Evolutionary conservation across 176 grass and related monocot species (phyloP).

Genomic region (Calamus simplicifolius): DNA sequence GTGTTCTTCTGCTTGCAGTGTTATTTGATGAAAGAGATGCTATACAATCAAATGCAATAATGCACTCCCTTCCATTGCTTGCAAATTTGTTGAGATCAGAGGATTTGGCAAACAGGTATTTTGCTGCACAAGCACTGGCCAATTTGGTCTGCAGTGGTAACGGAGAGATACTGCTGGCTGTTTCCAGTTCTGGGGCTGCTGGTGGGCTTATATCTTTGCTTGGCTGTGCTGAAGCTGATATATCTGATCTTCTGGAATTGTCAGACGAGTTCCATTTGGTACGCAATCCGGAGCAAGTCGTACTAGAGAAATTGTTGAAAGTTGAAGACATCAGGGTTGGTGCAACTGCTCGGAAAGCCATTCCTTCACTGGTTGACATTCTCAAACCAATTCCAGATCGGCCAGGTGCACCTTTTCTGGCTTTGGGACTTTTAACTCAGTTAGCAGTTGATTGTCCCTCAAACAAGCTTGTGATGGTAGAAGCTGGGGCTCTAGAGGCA

Average conservation of each 20-base stretch:
- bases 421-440: conserved; percentile 84
- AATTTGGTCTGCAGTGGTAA: conserved; percentile 88
- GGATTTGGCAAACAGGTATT: conserved; percentile 85
- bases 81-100: conserved; percentile 93
- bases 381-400: conserved; percentile 98
- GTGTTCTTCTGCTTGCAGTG: conserved; percentile 76
- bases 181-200: conserved; percentile 90
- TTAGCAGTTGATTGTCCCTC: conserved; percentile 69
- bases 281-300: conserved; percentile 77
- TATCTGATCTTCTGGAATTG: conserved; percentile 88
- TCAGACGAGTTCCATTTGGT: conserved; percentile 91
- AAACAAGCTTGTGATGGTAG: conserved; percentile 95
- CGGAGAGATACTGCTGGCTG: conserved; percentile 86
- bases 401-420: conserved; percentile 95
- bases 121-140: conserved; percentile 90
- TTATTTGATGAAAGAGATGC: conserved; percentile 93
- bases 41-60: conserved; percentile 62
- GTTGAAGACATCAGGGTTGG: conserved; percentile 96
- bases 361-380: conserved; percentile 94
- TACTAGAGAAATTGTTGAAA: conserved; percentile 88
- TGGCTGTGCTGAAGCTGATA: conserved; percentile 88
- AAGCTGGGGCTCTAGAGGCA: conserved; percentile 91
- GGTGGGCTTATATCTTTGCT: conserved; percentile 93
- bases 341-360: conserved; percentile 83
- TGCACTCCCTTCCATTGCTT: conserved; percentile 84